Base-by-base conservation (phyloP, 306 rosid species). In the Crotalaria pallida region DNA sequence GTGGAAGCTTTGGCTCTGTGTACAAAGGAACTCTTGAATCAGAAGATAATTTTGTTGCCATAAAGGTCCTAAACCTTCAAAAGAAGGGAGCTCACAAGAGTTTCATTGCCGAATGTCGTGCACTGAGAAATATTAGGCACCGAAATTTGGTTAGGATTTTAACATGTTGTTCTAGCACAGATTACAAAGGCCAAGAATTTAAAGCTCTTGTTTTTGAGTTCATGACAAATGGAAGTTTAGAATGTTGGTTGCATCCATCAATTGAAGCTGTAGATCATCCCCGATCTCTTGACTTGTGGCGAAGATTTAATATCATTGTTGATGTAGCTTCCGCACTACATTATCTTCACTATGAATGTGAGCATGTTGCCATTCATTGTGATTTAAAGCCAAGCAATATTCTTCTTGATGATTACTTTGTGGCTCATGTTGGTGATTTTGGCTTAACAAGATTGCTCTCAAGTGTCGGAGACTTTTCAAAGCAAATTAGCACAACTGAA, bases 351-450 rank as follows among this genome's bases (percentile, higher is more conserved):
- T n/a, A 47, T 23, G 80, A 67, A 13, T 67, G 69, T 24, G 74
- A 67, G 47, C 62, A 48, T 15, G 0, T 6, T 5, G 33, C 58
- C 10, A 3, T 76, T 49, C 80, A 76, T 9, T 67, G 69, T 67
- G n/a, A n/a, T n/a, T n/a, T n/a, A n/a, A n/a, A n/a, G n/a, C n/a
- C n/a, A n/a, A n/a, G n/a, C n/a, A n/a, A n/a, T n/a, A n/a, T n/a
- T n/a, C n/a, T n/a, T n/a, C n/a, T n/a, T n/a, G n/a, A n/a, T n/a
- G n/a, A n/a, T 13, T 40, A 27, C 27, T 34, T 76, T 63, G 17
- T 49, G 7, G 70, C 80, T 59, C 80, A 26, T 24, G 63, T 76
- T 15, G 55, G 84, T 69, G 77, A 80, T 62, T 80, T 80, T 27
- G 80, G 80, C 21, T 29, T 62, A 19, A 71, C 81, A 64, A 75